Percentiles rank a stretch among this genome's conserved stretches.
Conservation (phyloP, 495 filamentous ascomycete genomes). For the Aspergillus ostianus region DNA sequence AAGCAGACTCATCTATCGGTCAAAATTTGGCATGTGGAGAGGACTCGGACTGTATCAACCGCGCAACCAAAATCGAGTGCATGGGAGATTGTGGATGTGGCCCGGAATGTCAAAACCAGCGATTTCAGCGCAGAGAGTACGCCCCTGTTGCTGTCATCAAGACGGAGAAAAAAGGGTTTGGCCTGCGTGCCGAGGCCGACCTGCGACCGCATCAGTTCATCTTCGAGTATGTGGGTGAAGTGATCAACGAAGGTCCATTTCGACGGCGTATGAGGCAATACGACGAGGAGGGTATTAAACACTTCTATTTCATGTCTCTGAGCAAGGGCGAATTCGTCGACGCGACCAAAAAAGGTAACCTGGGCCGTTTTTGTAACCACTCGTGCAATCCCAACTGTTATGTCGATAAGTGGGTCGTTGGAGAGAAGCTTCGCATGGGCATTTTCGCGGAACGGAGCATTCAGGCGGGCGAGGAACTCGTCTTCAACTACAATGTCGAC, state of each 20-base stretch:
- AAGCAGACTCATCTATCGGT: constrained; percentile 56
- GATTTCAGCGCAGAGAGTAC: constrained; percentile 89
- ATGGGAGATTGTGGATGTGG: constrained; percentile 84
- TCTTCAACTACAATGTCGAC: constrained; percentile 99
- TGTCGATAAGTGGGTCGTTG: constrained; percentile 99
- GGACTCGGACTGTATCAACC: constrained; percentile 98
- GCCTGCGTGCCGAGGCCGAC: constrained; percentile 75
- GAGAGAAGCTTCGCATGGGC: constrained; percentile 98
- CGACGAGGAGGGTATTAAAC: constrained; percentile 91
- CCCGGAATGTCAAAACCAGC: constrained; percentile 84
- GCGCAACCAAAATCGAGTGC: constrained; percentile 97
- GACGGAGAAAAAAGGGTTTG: constrained; percentile 95
- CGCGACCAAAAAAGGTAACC: constrained; percentile 93
- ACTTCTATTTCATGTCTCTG: constrained; percentile 99
- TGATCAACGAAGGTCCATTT: constrained; percentile 89
- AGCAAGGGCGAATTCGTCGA: constrained; percentile 96
- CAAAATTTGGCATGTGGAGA: constrained; percentile 87
- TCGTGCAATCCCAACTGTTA: constrained; percentile 99
- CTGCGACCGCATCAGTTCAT: constrained; percentile 84
- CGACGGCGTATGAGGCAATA: constrained; percentile 87
- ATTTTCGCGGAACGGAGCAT: constrained; percentile 92
- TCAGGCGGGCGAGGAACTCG: constrained; percentile 86
- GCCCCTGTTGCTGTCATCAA: constrained; percentile 92
- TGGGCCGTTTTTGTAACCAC: constrained; percentile 98
- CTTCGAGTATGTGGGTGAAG: constrained; percentile 97